phyloP scores from a whole-genome alignment of 768 basidiomycete species.

The Agaricus bisporus region DNA sequence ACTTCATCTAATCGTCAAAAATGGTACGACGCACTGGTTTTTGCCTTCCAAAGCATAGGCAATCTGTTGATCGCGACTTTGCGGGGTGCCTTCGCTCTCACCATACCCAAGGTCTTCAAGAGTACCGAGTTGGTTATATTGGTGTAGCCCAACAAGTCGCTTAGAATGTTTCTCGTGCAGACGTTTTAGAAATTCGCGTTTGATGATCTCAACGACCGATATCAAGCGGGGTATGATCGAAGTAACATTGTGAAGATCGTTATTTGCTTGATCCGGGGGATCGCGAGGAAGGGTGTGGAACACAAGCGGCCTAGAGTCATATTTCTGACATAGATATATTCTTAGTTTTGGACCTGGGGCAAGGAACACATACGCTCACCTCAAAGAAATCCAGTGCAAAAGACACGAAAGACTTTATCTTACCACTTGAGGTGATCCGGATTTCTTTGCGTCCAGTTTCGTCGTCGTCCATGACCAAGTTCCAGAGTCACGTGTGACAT shows the following conservation, averaged over 20 bases:
- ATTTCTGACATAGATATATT: constrained; percentile 26
- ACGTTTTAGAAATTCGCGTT: constrained; percentile 65
- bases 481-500: not conserved
- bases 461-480: constrained; percentile 4
- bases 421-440: constrained; percentile 51
- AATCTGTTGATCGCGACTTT: constrained; percentile 31
- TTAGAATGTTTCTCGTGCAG: constrained; percentile 35
- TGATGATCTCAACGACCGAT: constrained; percentile 78
- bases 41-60: constrained; percentile 47
- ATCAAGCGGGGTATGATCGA: constrained; percentile 56
- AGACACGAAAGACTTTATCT: constrained; percentile 46
- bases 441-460: constrained; percentile 19
- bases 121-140: constrained; percentile 68
- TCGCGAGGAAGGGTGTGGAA: constrained; percentile 54
- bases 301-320: constrained; percentile 41
- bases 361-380: constrained; percentile 21
- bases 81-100: constrained; percentile 17
- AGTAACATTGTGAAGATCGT: constrained; percentile 20
- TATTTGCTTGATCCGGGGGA: constrained; percentile 6
- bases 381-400: constrained; percentile 49
- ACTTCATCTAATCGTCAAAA: not conserved
- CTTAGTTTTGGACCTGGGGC: too few relatives aligned
- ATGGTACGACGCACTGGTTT: constrained; percentile 43
- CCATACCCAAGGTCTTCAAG: constrained; percentile 37
- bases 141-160: constrained; percentile 54